Percentiles rank a stretch among this genome's conserved stretches.
Conservation (phyloP, 441 rosid species). For the Populus hybrid region DNA sequence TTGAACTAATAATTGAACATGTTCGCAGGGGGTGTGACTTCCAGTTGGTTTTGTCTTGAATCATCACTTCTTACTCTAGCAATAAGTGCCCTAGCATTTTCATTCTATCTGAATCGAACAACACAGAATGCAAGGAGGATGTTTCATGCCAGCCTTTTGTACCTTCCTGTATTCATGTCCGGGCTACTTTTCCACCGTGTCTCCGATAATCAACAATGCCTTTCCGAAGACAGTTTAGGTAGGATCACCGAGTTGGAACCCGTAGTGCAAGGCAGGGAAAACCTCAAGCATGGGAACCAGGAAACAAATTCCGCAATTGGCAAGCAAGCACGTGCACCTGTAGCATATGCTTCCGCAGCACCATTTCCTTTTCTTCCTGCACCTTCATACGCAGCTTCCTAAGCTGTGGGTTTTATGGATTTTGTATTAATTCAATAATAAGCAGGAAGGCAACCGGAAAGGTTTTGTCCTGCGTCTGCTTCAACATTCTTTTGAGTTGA, state of each 20-base stretch:
- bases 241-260: slow-evolving; percentile 17
- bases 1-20: not conserved
- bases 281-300: slow-evolving; percentile 20
- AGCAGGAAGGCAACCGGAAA: not conserved
- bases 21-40: slow-evolving; percentile 71
- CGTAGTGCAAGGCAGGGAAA: slow-evolving; percentile 16
- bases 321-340: slow-evolving; percentile 50
- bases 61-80: slow-evolving; percentile 71
- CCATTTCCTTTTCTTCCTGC: slow-evolving; percentile 96
- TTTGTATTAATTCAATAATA: not conserved
- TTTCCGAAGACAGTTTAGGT: slow-evolving; percentile 21
- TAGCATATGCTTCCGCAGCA: slow-evolving; percentile 81
- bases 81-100: slow-evolving; percentile 73
- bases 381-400: slow-evolving; percentile 53
- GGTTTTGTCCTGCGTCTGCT: not conserved
- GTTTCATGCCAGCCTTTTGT: slow-evolving; percentile 87
- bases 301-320: slow-evolving; percentile 16
- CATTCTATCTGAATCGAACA: slow-evolving; percentile 69
- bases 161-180: slow-evolving; percentile 89
- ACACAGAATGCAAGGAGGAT: slow-evolving; percentile 74
- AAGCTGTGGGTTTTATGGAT: not conserved
- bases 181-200: slow-evolving; percentile 74
- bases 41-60: slow-evolving; percentile 85
- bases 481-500: slow-evolving; percentile 3
- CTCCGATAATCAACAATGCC: slow-evolving; percentile 33